Conservation (phyloP, 805 yeast species). For the Candida xyloterini region DNA sequence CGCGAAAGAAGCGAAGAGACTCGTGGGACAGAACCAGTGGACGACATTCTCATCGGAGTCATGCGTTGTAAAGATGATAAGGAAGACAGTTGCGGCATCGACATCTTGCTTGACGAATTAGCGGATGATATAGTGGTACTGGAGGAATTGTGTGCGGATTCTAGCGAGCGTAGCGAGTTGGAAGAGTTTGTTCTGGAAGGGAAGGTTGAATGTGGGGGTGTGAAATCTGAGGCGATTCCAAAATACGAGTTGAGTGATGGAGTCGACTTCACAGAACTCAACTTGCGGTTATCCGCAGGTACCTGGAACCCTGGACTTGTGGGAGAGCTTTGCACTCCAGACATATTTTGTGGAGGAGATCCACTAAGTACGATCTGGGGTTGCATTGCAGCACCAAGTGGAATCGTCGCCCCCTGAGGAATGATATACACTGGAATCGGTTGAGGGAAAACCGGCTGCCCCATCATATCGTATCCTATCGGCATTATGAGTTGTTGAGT, state of each 20-base stretch:
- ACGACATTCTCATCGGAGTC: conserved; percentile 48
- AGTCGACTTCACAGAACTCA: conserved; percentile 24
- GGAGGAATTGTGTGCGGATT: conserved; percentile 29
- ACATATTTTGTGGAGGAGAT: conserved; percentile 7
- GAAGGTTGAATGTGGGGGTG: conserved; percentile 29
- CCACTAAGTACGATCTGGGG: conserved; percentile 7
- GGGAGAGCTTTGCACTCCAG: conserved; percentile 13
- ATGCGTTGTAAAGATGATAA: conserved; percentile 56
- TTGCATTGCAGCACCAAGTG: conserved; percentile 15
- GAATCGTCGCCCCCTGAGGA: conserved; percentile 25
- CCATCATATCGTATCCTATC: conserved; percentile 31
- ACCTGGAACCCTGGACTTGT: conserved; percentile 15
- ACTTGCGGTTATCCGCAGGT: neutral
- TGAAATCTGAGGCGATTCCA: conserved; percentile 18
- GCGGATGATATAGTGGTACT: conserved; percentile 7
- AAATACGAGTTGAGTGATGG: conserved; percentile 22
- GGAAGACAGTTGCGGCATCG: conserved; percentile 27
- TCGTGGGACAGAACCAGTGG: conserved; percentile 23
- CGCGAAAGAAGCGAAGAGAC: conserved; percentile 19
- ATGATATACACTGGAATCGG: conserved; percentile 30
- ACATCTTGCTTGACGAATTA: conserved; percentile 26
- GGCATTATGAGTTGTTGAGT: conserved; percentile 26
- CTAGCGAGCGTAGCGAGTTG: conserved; percentile 32
- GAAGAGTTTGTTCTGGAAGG: conserved; percentile 34
- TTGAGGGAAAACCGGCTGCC: conserved; percentile 32